Evolutionary conservation across 306 rosid genomes (phyloP), one percentile per base, ranked within the genome.

Genomic region (Inga laurina): DNA sequence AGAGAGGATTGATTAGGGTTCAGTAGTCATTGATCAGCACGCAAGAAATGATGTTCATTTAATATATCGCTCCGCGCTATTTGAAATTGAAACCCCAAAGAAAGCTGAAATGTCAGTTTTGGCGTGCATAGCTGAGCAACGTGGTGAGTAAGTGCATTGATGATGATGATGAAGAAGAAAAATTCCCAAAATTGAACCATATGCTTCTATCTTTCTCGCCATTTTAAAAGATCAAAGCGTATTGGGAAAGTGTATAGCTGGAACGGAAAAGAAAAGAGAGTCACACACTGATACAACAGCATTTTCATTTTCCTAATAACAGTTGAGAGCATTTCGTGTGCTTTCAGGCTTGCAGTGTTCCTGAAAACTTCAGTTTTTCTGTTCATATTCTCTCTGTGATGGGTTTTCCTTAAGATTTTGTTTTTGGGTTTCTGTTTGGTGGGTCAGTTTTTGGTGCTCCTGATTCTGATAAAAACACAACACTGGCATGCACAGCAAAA

Each of bases 21-120:
- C 77, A 66, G 81, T 59, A 56, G 68, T 49, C 73, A 64, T 87
- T 85, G 85, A 83, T 83, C 79, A 77, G 82, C 79, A 68, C 74
- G 48, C 81, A 84, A 78, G 79, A 78, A 72, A 85, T 79, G 69
- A 85, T 82, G 39, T 64, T 75, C 90, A 86, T 87, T 88, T 45
- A 83, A 77, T 86, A 85, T 54, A 52, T 72, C 27, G 5, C 54
- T 74, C 82, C 87, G 83, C 57, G 78, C n/a, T 80, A 77, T 76
- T 81, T 49, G 54, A 49, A 14, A 15, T 54, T 54, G 24, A 75
- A 80, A 71, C 61, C 79, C 59, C 56, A 74, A 83, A 87, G 82
- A 88, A 88, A 88, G 91, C 86, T 85, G 76, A 68, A 73, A 81
- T 90, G 93, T 92, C 97, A 92, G 97, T 85, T 87, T 86, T 92